These are phyloP conservation scores for Aspergillus eucalypticola DNA, from an alignment of 2,329 filamentous ascomycete genomes.

Conservation along the genomic window DNA sequence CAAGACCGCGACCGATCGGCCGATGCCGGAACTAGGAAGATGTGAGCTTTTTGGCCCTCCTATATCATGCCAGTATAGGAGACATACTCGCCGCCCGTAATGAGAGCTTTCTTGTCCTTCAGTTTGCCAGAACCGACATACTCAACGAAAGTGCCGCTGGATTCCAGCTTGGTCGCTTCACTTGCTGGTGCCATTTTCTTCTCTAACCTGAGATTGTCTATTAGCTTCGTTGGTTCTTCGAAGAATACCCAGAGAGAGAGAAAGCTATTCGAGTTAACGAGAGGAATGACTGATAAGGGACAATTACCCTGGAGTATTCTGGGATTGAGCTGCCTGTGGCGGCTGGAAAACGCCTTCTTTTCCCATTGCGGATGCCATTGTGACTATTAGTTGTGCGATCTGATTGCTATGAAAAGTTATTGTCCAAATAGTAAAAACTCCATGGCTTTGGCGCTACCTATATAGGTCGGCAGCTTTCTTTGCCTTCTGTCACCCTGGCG, in stretches of 20 bases:
- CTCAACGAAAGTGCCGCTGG: conserved; percentile 29
- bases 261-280: too few relatives aligned
- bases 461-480: neutral
- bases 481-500: conserved; percentile 25
- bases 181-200: conserved; percentile 30
- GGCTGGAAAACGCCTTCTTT: conserved; percentile 27
- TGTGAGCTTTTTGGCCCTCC: neutral
- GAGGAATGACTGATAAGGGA: neutral
- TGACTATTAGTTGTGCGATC: neutral
- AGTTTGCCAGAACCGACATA: conserved; percentile 53
- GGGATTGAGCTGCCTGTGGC: conserved; percentile 25
- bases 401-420: neutral
- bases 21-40: conserved; percentile 53
- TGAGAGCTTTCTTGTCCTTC: conserved; percentile 53
- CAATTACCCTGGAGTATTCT: conserved; percentile 31
- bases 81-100: conserved; percentile 59
- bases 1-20: conserved; percentile 55
- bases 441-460: neutral
- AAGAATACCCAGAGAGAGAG: neutral
- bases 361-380: conserved; percentile 28
- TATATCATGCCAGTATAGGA: neutral
- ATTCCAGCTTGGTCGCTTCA: conserved; percentile 38
- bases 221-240: neutral
- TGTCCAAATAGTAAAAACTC: too few relatives aligned
- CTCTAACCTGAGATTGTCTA: neutral